Evolutionary conservation across 2,329 filamentous ascomycete species (phyloP), one percentile per base, ranked within the genome.

Genomic region (Plectosphaerella cucumerina): DNA sequence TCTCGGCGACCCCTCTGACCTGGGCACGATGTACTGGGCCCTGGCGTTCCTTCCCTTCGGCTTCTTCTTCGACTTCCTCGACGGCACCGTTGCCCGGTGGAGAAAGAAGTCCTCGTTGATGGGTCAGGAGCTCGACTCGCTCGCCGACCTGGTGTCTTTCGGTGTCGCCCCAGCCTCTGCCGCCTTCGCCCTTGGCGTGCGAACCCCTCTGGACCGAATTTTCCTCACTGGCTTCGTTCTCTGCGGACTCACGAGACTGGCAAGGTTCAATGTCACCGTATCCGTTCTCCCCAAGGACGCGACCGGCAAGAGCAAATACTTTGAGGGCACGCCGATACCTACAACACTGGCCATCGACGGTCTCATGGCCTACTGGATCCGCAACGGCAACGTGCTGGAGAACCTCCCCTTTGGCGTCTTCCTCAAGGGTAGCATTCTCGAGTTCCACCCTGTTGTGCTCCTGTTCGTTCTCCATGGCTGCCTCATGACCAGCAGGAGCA

Each of bases 201-300:
- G 91, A 65, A 95, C 92, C 11, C 74, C 84, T 3, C 67, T 90
- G 64, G 94, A 99, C 72, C 92, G 95, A 62, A 61, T 96, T 50
- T 78, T 75, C 56, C 75, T 99, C 44, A 78, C 87, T 51, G 90
- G 93, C 71, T 99, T 97, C 71, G 91, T 97, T 43, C 87, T 99
- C 48, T 95, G 90, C 71, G 94, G 94, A 51, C 84, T 99, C 44
- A 96, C 92, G 3, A 86, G 94, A 47, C 84, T 99, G 11, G 94
- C 94, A 44, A 88, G 94, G 58, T 99, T 99, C 84, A 99, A 99
- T 70, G 94, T 99, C 48, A 97, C 94, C 11, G 92, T 94, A 35
- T 80, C 85, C 34, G 85, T 86, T 59, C 82, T 99, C 12, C 94
- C 94, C 56, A 97, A 97, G 72, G 94, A 99, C 67, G 87, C 85